Percentiles rank a stretch among this genome's conserved stretches.
These are phyloP conservation scores for Candida pseudofarinosa DNA, from an alignment of 805 yeast genomes.

Conservation along the genomic window DNA sequence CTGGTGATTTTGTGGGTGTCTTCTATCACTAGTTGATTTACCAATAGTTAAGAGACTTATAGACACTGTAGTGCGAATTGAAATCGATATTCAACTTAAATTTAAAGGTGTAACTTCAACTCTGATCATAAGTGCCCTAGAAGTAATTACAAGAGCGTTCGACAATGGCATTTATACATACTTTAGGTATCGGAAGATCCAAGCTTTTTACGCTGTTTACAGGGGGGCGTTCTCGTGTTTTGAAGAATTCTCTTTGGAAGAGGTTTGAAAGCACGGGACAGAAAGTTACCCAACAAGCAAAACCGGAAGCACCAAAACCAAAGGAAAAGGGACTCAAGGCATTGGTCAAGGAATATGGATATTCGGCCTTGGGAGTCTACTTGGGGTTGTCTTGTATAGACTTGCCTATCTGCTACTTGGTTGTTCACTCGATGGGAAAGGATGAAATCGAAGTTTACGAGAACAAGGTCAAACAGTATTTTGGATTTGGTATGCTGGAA, in stretches of 20 bases:
- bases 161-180: neutral
- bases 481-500: slow-evolving; percentile 59
- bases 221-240: neutral
- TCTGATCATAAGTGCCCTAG: too few species aligned
- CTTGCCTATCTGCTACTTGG: slow-evolving; percentile 73
- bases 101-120: too few species aligned
- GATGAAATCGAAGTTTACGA: slow-evolving; percentile 72
- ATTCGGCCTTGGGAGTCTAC: slow-evolving; percentile 85
- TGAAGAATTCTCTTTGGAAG: slow-evolving; percentile 4
- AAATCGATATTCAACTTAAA: too few species aligned
- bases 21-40: too few species aligned
- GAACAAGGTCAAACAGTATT: slow-evolving; percentile 49
- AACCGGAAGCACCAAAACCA: slow-evolving; percentile 8
- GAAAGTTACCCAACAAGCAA: slow-evolving; percentile 3
- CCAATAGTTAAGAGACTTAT: too few species aligned
- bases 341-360: slow-evolving; percentile 82
- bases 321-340: slow-evolving; percentile 52
- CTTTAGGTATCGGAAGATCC: neutral
- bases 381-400: slow-evolving; percentile 69
- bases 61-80: too few species aligned
- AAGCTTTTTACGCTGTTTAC: neutral
- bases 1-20: too few species aligned
- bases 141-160: too few species aligned
- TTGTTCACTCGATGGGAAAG: slow-evolving; percentile 85
- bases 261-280: slow-evolving; percentile 14